Evolutionary conservation across 768 basidiomycete species (phyloP), one percentile per base, ranked within the genome.

Genomic region (Strobilomyces echinocephalus): DNA sequence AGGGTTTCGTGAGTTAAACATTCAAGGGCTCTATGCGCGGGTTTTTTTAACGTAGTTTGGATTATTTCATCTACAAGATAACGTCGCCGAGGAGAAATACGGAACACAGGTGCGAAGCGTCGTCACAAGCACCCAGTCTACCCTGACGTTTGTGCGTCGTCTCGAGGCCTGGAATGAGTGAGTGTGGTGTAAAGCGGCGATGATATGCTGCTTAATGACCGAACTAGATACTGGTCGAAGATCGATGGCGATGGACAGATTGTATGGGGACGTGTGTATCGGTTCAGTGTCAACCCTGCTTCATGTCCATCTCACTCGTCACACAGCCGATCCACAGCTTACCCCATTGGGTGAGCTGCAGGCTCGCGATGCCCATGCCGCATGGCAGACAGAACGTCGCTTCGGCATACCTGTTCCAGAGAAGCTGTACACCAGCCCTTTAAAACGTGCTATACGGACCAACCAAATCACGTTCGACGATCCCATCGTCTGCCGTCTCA

Each of bases 191-290:
- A 35, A 12, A 12, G 33, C 11, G n/a, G 9, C 4, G 1, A 8
- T 20, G 10, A 42, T 42, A 5, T 30, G 14, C 4, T 2, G 8
- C 15, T 45, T 6, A 1, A 41, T 9, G 20, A 30, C 21, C 30
- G 21, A 24, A 9, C n/a, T 16, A 86, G 85, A 14, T 65, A 82
- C 60, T 87, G 80, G 55, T 53, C 55, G 12, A 56, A 48, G 21
- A 46, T 43, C n/a, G 20, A 56, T 5, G 46, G 51, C 10, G 85
- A 90, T 56, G 83, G 75, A 4, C 77, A 84, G 45, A 65, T 87
- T 3, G 69, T 69, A 10, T 89, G 88, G 87, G 88, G 87, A 33
- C 87, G 84, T 84, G 59, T 44, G 54, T 52, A 10, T 16, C 14
- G 1, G 1, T 43, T 52, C 34, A 36, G 15, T 40, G 11, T 40